These are phyloP conservation scores for Nitzschia sp. DNA, from an alignment of 108 stramenopile species.

Conservation along the genomic window DNA sequence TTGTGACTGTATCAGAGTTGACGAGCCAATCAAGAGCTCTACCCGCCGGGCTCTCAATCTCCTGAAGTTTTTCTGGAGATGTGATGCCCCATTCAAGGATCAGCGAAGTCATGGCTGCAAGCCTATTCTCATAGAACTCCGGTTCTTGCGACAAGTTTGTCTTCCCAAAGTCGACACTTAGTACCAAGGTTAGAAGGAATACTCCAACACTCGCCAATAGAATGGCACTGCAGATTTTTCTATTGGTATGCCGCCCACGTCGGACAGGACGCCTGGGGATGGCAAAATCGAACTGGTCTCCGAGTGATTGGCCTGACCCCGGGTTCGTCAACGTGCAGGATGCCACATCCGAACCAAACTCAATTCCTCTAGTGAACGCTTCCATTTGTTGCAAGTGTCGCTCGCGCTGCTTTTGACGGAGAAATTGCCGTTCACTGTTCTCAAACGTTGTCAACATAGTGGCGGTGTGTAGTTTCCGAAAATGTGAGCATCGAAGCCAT, in stretches of 20 bases:
- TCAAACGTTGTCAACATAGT: conserved; percentile 36
- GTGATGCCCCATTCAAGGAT: conserved; percentile 28
- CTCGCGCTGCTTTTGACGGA: conserved; percentile 27
- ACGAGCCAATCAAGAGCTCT: conserved; percentile 29
- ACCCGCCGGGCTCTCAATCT: conserved; percentile 9
- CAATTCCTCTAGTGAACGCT: conserved; percentile 9
- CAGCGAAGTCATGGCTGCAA: conserved; percentile 4
- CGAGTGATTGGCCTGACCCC: conserved; percentile 13
- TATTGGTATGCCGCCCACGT: background rate
- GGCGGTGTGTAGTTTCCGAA: background rate
- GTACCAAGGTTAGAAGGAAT: background rate
- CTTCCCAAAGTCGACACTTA: conserved; percentile 4
- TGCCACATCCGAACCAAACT: conserved; percentile 1
- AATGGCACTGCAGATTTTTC: background rate
- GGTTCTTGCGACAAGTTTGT: background rate
- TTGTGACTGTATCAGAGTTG: background rate
- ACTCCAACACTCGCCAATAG: background rate
- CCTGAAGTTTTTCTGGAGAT: conserved; percentile 4
- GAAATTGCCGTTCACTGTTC: conserved; percentile 18
- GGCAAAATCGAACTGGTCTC: background rate
- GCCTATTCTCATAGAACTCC: background rate
- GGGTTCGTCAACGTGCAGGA: conserved; percentile 6
- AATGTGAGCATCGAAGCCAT: too few species aligned
- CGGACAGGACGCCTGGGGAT: background rate
- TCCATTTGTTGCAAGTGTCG: conserved; percentile 26